phyloP scores from a whole-genome alignment of 1,139 yeast species.

The Groenewaldozyma auringiensis region DNA sequence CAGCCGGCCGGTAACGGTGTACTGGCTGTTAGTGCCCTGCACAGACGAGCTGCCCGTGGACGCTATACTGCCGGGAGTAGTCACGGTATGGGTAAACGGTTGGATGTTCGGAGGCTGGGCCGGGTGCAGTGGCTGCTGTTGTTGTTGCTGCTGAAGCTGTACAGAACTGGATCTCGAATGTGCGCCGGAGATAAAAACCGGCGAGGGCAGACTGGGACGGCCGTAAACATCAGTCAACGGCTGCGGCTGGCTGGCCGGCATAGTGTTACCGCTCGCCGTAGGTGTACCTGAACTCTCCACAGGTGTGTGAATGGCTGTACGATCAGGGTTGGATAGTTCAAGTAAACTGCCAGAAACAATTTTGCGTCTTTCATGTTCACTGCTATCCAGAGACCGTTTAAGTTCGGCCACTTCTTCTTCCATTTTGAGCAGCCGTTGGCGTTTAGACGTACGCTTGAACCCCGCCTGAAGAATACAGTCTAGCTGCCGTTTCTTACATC shows the following conservation, averaged over 20 bases:
- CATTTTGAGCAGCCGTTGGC: conserved; percentile 68
- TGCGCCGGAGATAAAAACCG: conserved; percentile 12
- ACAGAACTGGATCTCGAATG: not conserved
- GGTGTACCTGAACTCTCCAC: not conserved
- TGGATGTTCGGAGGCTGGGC: not conserved
- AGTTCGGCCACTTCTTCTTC: conserved; percentile 71
- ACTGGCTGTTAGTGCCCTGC: not conserved
- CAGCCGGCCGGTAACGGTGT: conserved; percentile 1
- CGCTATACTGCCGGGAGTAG: conserved; percentile 4
- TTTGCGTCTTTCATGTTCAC: conserved; percentile 15
- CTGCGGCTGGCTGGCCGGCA: not conserved
- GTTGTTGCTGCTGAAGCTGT: not conserved
- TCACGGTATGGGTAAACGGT: not conserved
- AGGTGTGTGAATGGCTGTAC: not conserved
- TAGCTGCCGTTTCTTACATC: conserved; percentile 65
- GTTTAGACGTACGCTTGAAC: conserved; percentile 79
- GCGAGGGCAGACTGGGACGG: conserved; percentile 15
- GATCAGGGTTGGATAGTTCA: conserved; percentile 11
- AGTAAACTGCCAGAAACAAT: conserved; percentile 17
- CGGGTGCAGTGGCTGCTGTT: not conserved
- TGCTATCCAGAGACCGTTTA: conserved; percentile 45
- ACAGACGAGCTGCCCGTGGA: conserved; percentile 2
- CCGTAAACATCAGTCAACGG: not conserved
- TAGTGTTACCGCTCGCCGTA: not conserved
- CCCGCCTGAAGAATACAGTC: conserved; percentile 69